Conservation (phyloP, 202 grass and related monocot genomes). For the Sporobolus alterniflorus region DNA sequence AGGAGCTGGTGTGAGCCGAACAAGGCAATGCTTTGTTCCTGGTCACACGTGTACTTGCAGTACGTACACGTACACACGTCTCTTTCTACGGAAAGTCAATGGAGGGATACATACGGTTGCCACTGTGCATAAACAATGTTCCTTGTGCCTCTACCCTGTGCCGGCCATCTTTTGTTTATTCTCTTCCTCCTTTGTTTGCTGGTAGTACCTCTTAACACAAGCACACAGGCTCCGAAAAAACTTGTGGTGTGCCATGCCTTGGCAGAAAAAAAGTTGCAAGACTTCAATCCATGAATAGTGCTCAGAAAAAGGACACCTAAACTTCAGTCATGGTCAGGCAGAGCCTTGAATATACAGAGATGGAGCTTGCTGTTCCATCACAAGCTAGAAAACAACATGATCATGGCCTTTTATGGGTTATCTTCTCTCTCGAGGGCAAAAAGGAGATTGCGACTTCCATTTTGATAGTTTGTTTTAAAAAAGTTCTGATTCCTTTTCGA, state of each 20-base stretch:
- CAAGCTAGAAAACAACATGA: conserved; percentile 14
- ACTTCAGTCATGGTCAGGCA: conserved; percentile 32
- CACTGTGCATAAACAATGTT: conserved; percentile 56
- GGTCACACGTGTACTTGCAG: conserved; percentile 31
- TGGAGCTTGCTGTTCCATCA: conserved; percentile 32
- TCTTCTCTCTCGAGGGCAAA: conserved; percentile 31
- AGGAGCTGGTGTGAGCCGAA: conserved; percentile 29
- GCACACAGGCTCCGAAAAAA: conserved; percentile 43
- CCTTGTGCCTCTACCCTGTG: conserved; percentile 47
- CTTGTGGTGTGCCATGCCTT: conserved; percentile 62
- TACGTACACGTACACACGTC: conserved; percentile 51
- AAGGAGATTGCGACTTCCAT: conserved; percentile 43
- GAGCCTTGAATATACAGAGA: conserved; percentile 28
- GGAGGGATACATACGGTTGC: conserved; percentile 61
- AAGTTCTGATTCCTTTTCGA: conserved; percentile 22
- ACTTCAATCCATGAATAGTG: conserved; percentile 68
- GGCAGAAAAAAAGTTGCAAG: conserved; percentile 53
- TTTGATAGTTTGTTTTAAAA: not conserved
- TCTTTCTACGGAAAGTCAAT: conserved; percentile 69
- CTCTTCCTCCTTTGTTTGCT: conserved; percentile 51
- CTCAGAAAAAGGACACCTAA: conserved; percentile 65
- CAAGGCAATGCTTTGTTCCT: conserved; percentile 33
- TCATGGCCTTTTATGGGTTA: conserved; percentile 38
- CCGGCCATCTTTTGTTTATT: conserved; percentile 53
- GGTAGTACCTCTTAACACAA: conserved; percentile 41